Percentiles rank a stretch among this genome's conserved stretches.
phyloP scores from a whole-genome alignment of 768 basidiomycete genomes.

The Mycena indigotica region DNA sequence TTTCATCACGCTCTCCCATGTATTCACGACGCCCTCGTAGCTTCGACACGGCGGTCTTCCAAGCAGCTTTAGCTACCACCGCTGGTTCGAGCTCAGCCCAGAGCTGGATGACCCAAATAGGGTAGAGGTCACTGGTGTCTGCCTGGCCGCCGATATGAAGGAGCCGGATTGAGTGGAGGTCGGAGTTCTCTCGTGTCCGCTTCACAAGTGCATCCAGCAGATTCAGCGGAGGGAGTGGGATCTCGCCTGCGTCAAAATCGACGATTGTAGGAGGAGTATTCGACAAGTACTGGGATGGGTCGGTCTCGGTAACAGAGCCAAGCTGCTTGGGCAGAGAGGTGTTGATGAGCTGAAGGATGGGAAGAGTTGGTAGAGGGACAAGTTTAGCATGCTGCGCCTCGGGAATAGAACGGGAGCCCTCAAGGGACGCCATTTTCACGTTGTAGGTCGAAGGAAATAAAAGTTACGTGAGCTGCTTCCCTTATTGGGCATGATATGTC shows the following conservation, averaged over 20 bases:
- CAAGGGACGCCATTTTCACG: no score
- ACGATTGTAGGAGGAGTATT: conserved; percentile 3
- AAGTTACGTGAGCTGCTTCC: no score
- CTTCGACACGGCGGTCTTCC: neutral
- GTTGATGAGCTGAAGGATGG: neutral
- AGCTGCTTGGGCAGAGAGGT: neutral
- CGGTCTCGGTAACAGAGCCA: conserved; percentile 1
- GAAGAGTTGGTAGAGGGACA: neutral
- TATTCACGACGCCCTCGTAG: no score
- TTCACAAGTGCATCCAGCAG: conserved; percentile 5
- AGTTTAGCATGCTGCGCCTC: no score
- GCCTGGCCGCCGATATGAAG: neutral
- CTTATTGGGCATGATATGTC: no score
- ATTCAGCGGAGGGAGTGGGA: neutral
- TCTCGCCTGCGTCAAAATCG: neutral
- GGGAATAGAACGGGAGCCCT: no score
- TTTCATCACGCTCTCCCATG: neutral
- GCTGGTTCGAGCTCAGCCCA: conserved; percentile 1
- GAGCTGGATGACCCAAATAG: conserved; percentile 1
- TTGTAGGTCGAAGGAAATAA: no score
- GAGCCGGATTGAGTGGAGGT: neutral
- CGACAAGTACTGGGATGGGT: conserved; percentile 4
- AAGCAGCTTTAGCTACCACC: neutral
- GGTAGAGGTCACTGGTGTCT: neutral
- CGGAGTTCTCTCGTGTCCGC: neutral